phyloP scores from a whole-genome alignment of 2,329 filamentous ascomycete genomes.

The Pseudophaeomoniella oleicola region DNA sequence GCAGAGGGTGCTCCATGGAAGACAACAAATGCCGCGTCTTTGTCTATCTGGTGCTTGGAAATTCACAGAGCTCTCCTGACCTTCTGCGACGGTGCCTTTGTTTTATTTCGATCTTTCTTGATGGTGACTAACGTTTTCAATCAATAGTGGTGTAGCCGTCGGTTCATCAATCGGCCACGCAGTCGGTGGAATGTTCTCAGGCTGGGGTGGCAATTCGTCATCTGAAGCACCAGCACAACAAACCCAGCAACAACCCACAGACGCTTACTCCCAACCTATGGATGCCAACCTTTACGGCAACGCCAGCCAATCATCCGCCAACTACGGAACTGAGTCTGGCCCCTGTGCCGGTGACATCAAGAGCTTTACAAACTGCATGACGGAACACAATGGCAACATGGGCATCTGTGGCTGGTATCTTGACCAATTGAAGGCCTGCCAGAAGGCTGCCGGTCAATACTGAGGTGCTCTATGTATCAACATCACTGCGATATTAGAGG shows the following conservation, averaged over 20 bases:
- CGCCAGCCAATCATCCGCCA: constrained; percentile 9
- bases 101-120: not conserved
- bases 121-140: too few relatives aligned
- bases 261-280: constrained; percentile 36
- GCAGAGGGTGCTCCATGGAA: not conserved
- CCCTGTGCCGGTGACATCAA: constrained; percentile 69
- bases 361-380: constrained; percentile 90
- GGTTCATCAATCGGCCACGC: constrained; percentile 92
- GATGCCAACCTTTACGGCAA: constrained; percentile 17
- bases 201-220: constrained; percentile 46
- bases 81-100: too few relatives aligned
- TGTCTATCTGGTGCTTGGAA: too few relatives aligned
- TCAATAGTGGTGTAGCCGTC: constrained; percentile 75
- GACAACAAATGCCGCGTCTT: too few relatives aligned
- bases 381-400: constrained; percentile 87
- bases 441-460: constrained; percentile 60
- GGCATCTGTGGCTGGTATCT: constrained; percentile 96
- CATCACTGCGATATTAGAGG: too few relatives aligned
- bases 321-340: constrained; percentile 26
- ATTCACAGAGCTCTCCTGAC: too few relatives aligned
- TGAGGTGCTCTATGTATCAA: too few relatives aligned
- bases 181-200: constrained; percentile 66
- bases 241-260: constrained; percentile 32
- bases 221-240: constrained; percentile 37
- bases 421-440: constrained; percentile 88